Base-by-base conservation (phyloP, 306 rosid species). In the Medicago lupulina region DNA sequence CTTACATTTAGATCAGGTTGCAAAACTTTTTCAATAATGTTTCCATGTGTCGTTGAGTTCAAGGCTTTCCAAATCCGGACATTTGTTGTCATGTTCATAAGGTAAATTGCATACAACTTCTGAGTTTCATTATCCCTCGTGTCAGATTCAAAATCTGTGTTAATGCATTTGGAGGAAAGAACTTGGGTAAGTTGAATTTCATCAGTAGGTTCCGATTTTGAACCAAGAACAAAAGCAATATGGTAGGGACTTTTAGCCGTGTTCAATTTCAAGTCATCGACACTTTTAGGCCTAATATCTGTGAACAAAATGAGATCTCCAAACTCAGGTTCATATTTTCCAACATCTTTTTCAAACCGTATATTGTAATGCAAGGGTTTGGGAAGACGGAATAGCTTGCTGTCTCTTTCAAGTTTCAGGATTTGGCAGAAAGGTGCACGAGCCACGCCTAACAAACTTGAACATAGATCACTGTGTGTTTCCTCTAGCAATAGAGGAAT, bases 291-390 rank as follows among this genome's bases (percentile, higher is more conserved):
- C 68, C 61, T 82, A 2, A 66, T 16, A 74, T 76, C 38, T 12
- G 89, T 67, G n/a, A 88, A 73, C 12, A 86, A 88, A 78, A 86
- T 80, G 65, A 86, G 17, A 69, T 90, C 91, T 10, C 91, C 91
- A n/a, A 0, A 8, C 65, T 66, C 43, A 19, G 91, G 88, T 44
- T 79, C 79, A 67, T 83, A 86, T 2, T 36, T 14, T 73, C 64
- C 64, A 17, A 3, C 71, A 59, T 7, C 68, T 8, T 70, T 58
- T 13, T 28, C 2, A 25, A 61, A 39, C 51, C 0, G 31, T 69
- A 57, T 46, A 4, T 4, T 2, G 67, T 86, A 85, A 41, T 54
- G 9, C 21, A 80, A 75, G 53, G 17, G 46, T 21, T 70, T 65
- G 2, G 88, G 83, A 47, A 19, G 57, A 2, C 36, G 3, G 65